A percentile compares a stretch with the other conserved stretches of the same genome.
Conservation (phyloP, 139 green algal species). For the Raphidocelis subcapitata region DNA sequence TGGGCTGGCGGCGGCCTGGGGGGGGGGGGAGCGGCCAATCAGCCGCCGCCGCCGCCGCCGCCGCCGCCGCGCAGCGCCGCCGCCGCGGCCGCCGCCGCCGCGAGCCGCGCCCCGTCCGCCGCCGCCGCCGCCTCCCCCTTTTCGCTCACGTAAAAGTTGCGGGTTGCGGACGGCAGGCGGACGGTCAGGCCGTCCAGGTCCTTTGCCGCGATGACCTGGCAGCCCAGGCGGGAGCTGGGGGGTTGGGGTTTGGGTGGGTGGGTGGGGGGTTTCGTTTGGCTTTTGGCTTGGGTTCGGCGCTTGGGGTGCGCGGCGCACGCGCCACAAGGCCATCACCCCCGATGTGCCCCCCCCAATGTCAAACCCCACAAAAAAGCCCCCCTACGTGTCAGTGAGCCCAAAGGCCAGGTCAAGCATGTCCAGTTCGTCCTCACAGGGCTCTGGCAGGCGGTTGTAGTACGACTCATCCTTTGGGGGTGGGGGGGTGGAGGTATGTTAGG, state of each 20-base stretch:
- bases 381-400: conserved; percentile 94
- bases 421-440: conserved; percentile 96
- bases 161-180: conserved; percentile 86
- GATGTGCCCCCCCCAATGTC: background rate
- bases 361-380: background rate
- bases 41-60: no score
- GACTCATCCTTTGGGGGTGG: conserved; percentile 64
- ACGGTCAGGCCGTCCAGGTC: conserved; percentile 93
- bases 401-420: conserved; percentile 99
- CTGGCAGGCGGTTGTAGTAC: conserved; percentile 84
- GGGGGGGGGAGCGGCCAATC: no score
- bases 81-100: no score
- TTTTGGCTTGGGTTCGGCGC: no score
- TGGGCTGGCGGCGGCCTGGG: no score
- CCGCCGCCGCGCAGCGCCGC: no score
- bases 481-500: no score
- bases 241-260: no score
- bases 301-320: no score
- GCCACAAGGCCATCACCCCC: no score
- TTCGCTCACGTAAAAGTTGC: conserved; percentile 83
- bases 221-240: conserved; percentile 93
- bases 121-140: background rate
- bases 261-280: no score
- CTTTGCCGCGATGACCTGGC: conserved; percentile 86
- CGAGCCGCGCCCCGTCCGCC: no score